A percentile compares a stretch with the other conserved stretches of the same genome.
Conservation (phyloP, 1,139 yeast genomes). For the Suhomyces yuchorum region DNA sequence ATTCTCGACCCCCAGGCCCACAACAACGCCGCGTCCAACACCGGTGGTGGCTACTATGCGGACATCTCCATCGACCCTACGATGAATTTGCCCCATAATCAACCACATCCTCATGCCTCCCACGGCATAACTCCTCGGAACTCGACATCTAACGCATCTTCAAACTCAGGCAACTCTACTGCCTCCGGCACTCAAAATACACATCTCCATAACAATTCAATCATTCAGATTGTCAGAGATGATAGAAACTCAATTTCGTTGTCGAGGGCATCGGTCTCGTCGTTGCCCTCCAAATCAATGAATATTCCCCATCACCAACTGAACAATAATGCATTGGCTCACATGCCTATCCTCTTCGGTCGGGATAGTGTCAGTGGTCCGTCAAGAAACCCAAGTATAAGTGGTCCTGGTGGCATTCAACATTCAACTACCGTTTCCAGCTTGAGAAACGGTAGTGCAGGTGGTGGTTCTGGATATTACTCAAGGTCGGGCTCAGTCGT, state of each 20-base stretch:
- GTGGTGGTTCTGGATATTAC: conserved; percentile 34
- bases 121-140: conserved; percentile 41
- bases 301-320: conserved; percentile 53
- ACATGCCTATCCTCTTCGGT: conserved; percentile 49
- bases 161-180: conserved; percentile 11
- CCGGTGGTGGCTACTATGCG: conserved; percentile 51
- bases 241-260: conserved; percentile 43
- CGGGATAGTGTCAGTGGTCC: conserved; percentile 47
- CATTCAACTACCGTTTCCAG: conserved; percentile 42
- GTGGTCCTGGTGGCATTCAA: conserved; percentile 37
- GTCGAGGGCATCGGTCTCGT: conserved; percentile 45
- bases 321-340: conserved; percentile 43
- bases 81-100: conserved; percentile 51
- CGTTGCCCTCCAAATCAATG: conserved; percentile 51
- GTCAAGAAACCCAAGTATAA: conserved; percentile 42
- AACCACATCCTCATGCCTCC: conserved; percentile 38
- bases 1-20: conserved; percentile 41
- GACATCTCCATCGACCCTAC: conserved; percentile 51
- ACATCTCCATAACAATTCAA: conserved; percentile 40
- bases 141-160: conserved; percentile 27
- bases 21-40: conserved; percentile 29
- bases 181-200: conserved; percentile 1
- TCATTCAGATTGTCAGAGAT: conserved; percentile 46
- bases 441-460: conserved; percentile 44
- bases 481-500: conserved; percentile 51